These are phyloP conservation scores for Hortiboletus campestris DNA, from an alignment of 768 basidiomycete species.

Conservation along the genomic window DNA sequence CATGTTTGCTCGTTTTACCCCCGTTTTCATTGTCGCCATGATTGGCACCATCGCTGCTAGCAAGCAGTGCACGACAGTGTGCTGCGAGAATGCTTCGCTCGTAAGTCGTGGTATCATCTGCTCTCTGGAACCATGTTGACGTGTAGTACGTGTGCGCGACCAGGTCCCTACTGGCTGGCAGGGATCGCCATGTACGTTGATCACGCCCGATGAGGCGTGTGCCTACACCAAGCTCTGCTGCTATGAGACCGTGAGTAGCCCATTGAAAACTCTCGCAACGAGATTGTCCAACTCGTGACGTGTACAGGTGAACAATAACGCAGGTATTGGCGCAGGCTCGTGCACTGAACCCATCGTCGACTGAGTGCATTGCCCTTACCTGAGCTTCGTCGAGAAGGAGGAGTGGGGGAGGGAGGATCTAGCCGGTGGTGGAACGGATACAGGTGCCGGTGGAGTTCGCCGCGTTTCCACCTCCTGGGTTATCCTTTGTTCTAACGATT, in stretches of 20 bases:
- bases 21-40: background rate
- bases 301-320: too few relatives aligned
- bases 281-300: background rate
- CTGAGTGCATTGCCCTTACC: background rate
- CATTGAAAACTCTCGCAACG: too few relatives aligned
- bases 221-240: slow-evolving; percentile 6
- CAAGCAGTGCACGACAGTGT: background rate
- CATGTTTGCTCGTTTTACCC: background rate
- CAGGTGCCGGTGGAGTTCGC: background rate
- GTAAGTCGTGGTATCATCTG: background rate
- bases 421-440: background rate
- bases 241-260: background rate
- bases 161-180: slow-evolving; percentile 3
- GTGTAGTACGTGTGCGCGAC: background rate
- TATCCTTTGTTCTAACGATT: background rate
- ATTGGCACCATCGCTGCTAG: background rate
- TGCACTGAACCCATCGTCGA: background rate
- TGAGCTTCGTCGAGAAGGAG: background rate
- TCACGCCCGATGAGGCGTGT: background rate
- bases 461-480: background rate
- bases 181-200: background rate
- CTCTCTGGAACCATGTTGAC: background rate
- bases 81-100: background rate
- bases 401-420: background rate
- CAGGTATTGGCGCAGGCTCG: background rate